These are phyloP conservation scores for Boletus pseudopeckii DNA, from an alignment of 768 basidiomycete genomes.

Conservation along the genomic window DNA sequence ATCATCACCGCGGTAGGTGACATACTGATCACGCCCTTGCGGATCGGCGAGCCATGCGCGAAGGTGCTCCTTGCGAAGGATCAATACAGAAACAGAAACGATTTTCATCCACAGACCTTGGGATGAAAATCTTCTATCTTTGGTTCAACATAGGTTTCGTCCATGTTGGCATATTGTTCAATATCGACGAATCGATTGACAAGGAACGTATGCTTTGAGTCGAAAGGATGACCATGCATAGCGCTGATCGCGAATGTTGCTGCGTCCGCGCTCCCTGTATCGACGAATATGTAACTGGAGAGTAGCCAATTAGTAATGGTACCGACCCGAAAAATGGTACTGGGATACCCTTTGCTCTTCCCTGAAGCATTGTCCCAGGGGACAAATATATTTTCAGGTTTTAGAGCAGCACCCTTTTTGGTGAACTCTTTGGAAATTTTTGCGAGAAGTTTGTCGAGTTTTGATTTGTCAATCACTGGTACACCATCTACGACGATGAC, in stretches of 20 bases:
- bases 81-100: slow-evolving; percentile 4
- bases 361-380: slow-evolving; percentile 83
- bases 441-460: slow-evolving; percentile 75
- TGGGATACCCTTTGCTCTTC: slow-evolving; percentile 86
- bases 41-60: slow-evolving; percentile 92
- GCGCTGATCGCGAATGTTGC: slow-evolving; percentile 62
- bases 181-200: slow-evolving; percentile 89
- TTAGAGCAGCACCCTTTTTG: slow-evolving; percentile 74
- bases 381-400: slow-evolving; percentile 74
- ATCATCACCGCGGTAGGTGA: slow-evolving; percentile 89
- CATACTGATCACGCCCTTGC: slow-evolving; percentile 93
- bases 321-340: background rate
- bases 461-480: slow-evolving; percentile 83
- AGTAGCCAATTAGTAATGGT: background rate
- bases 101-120: slow-evolving; percentile 46
- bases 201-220: slow-evolving; percentile 79
- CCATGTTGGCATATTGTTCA: slow-evolving; percentile 73
- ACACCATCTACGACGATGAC: slow-evolving; percentile 90
- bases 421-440: slow-evolving; percentile 83
- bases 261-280: slow-evolving; percentile 67
- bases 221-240: slow-evolving; percentile 80
- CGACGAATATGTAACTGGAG: slow-evolving; percentile 76
- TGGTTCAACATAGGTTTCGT: slow-evolving; percentile 78
- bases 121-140: slow-evolving; percentile 68
- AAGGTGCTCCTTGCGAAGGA: slow-evolving; percentile 73